Conservation (phyloP, 2,329 filamentous ascomycete genomes). For the Fusarium praegraminearum region DNA sequence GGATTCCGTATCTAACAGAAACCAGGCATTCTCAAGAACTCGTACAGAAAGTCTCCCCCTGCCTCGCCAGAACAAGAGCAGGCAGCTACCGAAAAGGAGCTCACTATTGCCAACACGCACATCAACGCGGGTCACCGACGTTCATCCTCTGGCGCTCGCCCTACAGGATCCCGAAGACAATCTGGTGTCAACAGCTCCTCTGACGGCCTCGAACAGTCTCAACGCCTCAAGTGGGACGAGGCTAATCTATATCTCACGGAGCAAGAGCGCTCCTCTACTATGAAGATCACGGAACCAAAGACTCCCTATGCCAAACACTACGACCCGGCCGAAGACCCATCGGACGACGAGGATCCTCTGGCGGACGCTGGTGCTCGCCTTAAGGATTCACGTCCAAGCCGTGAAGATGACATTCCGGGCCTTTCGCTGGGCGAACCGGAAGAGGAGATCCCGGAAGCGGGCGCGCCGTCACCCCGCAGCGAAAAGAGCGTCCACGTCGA, state of each 20-base stretch:
- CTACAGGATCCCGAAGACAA: conserved; percentile 75
- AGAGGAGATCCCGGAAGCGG: conserved; percentile 70
- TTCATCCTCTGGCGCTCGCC: conserved; percentile 76
- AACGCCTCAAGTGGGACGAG: conserved; percentile 97
- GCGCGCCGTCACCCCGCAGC: conserved; percentile 51
- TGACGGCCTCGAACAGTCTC: conserved; percentile 65
- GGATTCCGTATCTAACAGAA: neutral
- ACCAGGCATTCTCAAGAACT: conserved; percentile 93
- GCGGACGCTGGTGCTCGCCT: conserved; percentile 47
- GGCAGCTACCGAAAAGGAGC: conserved; percentile 78
- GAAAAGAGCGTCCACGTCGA: conserved; percentile 86
- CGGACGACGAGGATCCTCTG: conserved; percentile 71
- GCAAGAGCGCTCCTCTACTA: conserved; percentile 92
- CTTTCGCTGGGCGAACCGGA: conserved; percentile 94
- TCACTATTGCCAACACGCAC: conserved; percentile 93
- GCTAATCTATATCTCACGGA: conserved; percentile 97
- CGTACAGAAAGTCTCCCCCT: conserved; percentile 72
- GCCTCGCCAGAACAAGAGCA: conserved; percentile 60
- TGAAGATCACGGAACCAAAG: conserved; percentile 99
- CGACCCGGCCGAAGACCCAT: conserved; percentile 88
- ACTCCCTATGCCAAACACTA: conserved; percentile 95
- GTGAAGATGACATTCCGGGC: conserved; percentile 85
- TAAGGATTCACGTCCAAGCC: conserved; percentile 55
- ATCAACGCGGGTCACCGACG: conserved; percentile 92
- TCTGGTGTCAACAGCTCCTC: conserved; percentile 63